Evolutionary conservation across 768 basidiomycete genomes (phyloP).

Genomic region (Candolleomyces eurysporus): DNA sequence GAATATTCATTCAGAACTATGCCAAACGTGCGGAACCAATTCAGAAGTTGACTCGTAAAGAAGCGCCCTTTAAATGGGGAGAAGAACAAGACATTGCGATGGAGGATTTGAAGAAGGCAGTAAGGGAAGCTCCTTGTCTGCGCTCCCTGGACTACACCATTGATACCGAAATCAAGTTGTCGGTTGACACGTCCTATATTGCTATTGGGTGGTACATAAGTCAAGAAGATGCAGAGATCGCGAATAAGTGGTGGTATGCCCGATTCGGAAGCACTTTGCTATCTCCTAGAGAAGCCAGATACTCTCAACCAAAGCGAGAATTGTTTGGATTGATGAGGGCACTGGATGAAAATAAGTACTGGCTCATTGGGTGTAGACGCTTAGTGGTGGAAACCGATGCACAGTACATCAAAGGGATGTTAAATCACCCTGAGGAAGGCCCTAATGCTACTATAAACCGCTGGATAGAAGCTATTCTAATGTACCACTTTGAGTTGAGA

Average conservation of each 20-base stretch:
- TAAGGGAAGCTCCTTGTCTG: constrained; percentile 22
- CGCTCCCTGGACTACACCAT: no score
- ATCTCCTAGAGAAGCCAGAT: constrained; percentile 27
- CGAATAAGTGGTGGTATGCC: no score
- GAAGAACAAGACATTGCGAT: background rate
- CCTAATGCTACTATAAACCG: constrained; percentile 13
- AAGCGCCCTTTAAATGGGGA: constrained; percentile 9
- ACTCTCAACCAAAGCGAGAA: constrained; percentile 10
- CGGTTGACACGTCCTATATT: no score
- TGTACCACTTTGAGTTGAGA: constrained; percentile 9
- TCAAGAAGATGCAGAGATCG: no score
- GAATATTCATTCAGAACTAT: constrained; percentile 23
- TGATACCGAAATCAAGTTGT: no score
- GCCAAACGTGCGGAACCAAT: constrained; percentile 15
- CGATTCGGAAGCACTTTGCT: constrained; percentile 29
- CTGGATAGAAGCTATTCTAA: constrained; percentile 8
- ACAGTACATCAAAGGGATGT: constrained; percentile 4
- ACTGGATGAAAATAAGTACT: background rate
- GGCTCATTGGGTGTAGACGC: background rate
- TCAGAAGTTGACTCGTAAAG: constrained; percentile 17
- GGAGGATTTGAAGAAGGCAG: background rate
- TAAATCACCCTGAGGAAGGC: constrained; percentile 4
- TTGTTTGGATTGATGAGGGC: background rate
- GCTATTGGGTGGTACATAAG: no score
- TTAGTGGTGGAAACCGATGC: background rate